Percentiles rank a stretch among this genome's conserved stretches.
Evolutionary conservation across 805 yeast genomes (phyloP).

Genomic region (Candida succiphila): DNA sequence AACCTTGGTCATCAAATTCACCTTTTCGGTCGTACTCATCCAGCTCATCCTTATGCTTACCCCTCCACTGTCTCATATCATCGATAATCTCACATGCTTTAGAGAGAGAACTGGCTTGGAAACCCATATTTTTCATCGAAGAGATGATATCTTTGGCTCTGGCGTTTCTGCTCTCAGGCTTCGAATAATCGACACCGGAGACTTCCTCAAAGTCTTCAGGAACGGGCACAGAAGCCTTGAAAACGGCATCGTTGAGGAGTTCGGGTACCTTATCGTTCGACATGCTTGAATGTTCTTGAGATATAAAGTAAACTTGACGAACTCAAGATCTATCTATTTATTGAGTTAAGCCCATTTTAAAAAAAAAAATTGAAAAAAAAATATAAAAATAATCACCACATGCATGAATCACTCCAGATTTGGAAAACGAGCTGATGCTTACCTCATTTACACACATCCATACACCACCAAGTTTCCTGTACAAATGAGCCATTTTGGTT

Average conservation of each 20-base stretch:
- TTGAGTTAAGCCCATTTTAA: neutral
- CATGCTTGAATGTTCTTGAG: conserved; percentile 4
- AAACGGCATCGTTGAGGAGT: conserved; percentile 83
- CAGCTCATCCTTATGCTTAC: conserved; percentile 57
- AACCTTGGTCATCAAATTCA: conserved; percentile 66
- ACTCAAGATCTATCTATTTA: no score
- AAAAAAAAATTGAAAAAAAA: neutral
- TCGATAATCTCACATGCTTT: conserved; percentile 88
- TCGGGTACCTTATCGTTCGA: conserved; percentile 44
- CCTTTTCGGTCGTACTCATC: conserved; percentile 68
- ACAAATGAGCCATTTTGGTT: no score
- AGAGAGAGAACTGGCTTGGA: conserved; percentile 84
- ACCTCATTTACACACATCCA: no score
- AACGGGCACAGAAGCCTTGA: conserved; percentile 77
- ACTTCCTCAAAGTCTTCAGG: conserved; percentile 75
- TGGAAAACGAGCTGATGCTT: neutral
- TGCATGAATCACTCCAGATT: neutral
- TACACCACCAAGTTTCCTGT: no score
- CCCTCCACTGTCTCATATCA: conserved; percentile 91
- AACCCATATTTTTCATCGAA: conserved; percentile 93
- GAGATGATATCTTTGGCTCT: conserved; percentile 68
- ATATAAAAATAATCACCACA: neutral
- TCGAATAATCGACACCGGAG: conserved; percentile 82
- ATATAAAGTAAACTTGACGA: no score
- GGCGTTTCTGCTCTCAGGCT: conserved; percentile 66